Base-by-base conservation (phyloP, 2,329 filamentous ascomycete species). In the Rhinocladiella similis region DNA sequence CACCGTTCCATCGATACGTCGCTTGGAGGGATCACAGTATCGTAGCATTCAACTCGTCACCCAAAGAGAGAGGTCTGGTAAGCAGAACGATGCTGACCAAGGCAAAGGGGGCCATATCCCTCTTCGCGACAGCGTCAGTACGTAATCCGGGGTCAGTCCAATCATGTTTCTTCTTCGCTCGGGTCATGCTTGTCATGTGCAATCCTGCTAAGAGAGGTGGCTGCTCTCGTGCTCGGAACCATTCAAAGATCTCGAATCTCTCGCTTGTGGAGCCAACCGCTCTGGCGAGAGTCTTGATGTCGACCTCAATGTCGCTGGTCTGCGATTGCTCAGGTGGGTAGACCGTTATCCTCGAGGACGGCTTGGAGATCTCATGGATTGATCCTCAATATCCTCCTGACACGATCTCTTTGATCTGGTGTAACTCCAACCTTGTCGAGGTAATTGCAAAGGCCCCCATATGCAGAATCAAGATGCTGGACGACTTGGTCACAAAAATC, bases 371-470 rank as follows among this genome's bases (percentile, higher is more conserved):
- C 14, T 54, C 46, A 46, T 18, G 14, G 47, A 14, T 42, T 47
- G 41, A 19, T 48, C 27, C 27, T 46, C 25, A 61, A 41, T 3
- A 58, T 48, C 14, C 47, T 54, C 57, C 66, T 61, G 48, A 77
- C 64, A 49, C 63, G 67, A 51, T 72, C 64, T 57, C 82, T 72
- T 56, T 80, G 75, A 6, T 64, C 67, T 19, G 70, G 63, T 7
- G 68, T 72, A 58, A 90, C 81, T 0, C 87, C 88, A 66, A 88
- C 85, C 1, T 70, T 69, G 55, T 80, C 75, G 54, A 93, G 72
- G 72, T 95, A 96, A 9, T 68, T 71, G 33, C 82, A 73, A 1
- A 91, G 74, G 1, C 88, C 85, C 1, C 88, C 88, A 70, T 91
- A 88, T 50, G 73, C 78, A 3, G 75, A 70, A 1, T 81, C 67